These are phyloP conservation scores for Arabidopsis suecica DNA, from an alignment of 345 rosid genomes.

Conservation along the genomic window DNA sequence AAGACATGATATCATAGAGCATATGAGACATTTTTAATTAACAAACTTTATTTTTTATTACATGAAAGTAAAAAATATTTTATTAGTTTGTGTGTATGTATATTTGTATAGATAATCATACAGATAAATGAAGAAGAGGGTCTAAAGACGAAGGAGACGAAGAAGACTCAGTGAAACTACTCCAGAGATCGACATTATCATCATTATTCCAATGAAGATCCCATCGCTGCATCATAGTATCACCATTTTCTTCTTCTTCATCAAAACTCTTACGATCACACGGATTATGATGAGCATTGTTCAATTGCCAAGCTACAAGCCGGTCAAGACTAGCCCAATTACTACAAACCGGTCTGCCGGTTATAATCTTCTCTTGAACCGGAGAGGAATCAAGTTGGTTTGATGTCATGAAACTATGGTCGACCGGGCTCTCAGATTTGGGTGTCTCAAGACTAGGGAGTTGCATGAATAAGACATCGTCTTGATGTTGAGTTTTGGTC, in stretches of 20 bases:
- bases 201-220: constrained; percentile 43
- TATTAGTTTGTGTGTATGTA: constrained; percentile 15
- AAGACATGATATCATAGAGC: neutral
- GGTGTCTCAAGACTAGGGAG: constrained; percentile 81
- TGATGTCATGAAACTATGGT: constrained; percentile 47
- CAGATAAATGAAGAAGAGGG: constrained; percentile 77
- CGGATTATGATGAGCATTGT: constrained; percentile 63
- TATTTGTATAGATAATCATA: constrained; percentile 46
- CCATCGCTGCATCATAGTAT: constrained; percentile 47
- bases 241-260: constrained; percentile 49
- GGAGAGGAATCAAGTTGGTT: constrained; percentile 35
- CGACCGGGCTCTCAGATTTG: constrained; percentile 42
- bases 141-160: constrained; percentile 64
- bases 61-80: constrained; percentile 13
- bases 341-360: constrained; percentile 41
- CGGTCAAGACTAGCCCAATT: constrained; percentile 88
- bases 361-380: constrained; percentile 40
- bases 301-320: constrained; percentile 93
- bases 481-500: constrained; percentile 30
- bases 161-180: constrained; percentile 63
- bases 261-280: constrained; percentile 51
- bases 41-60: constrained; percentile 9
- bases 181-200: constrained; percentile 63
- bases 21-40: neutral
- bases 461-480: constrained; percentile 55